Conservation (phyloP, 176 grass and related monocot genomes). For the Ananas comosus region DNA sequence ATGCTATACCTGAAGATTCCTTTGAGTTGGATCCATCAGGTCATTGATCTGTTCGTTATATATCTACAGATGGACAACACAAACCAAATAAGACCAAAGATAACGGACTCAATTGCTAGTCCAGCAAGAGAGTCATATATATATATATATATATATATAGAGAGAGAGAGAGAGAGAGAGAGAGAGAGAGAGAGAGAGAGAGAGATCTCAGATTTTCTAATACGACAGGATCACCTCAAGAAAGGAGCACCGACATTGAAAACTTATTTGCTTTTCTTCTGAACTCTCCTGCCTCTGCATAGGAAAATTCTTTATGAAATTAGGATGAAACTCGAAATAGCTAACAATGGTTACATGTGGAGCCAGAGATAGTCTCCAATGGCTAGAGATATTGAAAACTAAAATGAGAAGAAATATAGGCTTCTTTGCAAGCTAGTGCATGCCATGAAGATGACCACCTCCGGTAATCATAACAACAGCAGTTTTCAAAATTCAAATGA, state of each 20-base stretch:
- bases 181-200: no score
- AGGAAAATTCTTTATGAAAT: conserved; percentile 1
- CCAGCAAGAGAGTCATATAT: no score
- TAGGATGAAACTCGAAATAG: conserved; percentile 4
- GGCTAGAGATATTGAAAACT: not conserved
- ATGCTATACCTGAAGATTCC: conserved; percentile 65
- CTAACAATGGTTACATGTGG: not conserved
- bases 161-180: no score
- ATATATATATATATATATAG: no score
- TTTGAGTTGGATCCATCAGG: conserved; percentile 84
- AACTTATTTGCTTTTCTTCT: conserved; percentile 60
- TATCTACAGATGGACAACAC: conserved; percentile 38
- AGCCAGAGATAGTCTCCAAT: not conserved
- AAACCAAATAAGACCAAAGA: not conserved
- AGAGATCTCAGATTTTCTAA: not conserved
- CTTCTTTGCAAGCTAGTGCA: no score
- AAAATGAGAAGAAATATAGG: no score
- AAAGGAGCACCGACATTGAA: conserved; percentile 82
- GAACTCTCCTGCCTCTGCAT: conserved; percentile 47
- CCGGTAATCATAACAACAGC: not conserved
- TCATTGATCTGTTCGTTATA: conserved; percentile 89
- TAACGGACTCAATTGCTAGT: no score
- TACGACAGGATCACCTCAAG: conserved; percentile 51
- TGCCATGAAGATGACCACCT: no score
- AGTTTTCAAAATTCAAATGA: conserved; percentile 1